phyloP scores from a whole-genome alignment of 2,329 filamentous ascomycete genomes.

The Hypoxylon sp. region DNA sequence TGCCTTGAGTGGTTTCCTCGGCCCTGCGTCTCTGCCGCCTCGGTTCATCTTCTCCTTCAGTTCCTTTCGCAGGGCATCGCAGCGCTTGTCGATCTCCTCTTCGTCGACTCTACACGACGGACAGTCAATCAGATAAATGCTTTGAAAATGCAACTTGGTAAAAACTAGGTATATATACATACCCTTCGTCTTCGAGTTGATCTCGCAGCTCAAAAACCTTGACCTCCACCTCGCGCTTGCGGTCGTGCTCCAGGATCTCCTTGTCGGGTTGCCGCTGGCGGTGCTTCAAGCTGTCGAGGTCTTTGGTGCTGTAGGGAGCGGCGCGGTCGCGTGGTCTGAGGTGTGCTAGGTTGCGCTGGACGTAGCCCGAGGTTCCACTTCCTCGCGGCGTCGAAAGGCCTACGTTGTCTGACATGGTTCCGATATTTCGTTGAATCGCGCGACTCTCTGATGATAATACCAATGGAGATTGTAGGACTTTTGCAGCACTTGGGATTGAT shows the following conservation, averaged over 20 bases:
- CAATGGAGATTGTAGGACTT: too few relatives aligned
- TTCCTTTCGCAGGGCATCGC: conserved; percentile 71
- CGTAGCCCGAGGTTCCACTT: conserved; percentile 95
- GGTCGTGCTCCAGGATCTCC: conserved; percentile 93
- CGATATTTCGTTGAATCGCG: neutral
- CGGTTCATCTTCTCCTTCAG: conserved; percentile 65
- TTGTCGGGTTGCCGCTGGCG: conserved; percentile 85
- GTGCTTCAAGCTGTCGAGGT: conserved; percentile 75
- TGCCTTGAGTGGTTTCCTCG: conserved; percentile 74
- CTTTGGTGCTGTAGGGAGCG: conserved; percentile 76
- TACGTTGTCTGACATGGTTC: conserved; percentile 91
- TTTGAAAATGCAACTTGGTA: too few relatives aligned
- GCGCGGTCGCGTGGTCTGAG: conserved; percentile 83
- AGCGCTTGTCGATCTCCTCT: conserved; percentile 86
- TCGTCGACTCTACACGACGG: conserved; percentile 81
- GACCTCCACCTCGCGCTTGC: conserved; percentile 89
- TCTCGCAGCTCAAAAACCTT: conserved; percentile 92
- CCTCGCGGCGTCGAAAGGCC: conserved; percentile 93
- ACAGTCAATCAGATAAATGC: too few relatives aligned
- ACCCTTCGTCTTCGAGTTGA: conserved; percentile 89
- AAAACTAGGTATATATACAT: too few relatives aligned
- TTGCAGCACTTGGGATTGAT: neutral
- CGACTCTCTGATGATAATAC: conserved; percentile 1
- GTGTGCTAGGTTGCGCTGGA: conserved; percentile 93
- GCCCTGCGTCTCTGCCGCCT: conserved; percentile 49